Evolutionary conservation across 1,284 basidiomycete species (phyloP).

Genomic region (Sporisorium sorghi): DNA sequence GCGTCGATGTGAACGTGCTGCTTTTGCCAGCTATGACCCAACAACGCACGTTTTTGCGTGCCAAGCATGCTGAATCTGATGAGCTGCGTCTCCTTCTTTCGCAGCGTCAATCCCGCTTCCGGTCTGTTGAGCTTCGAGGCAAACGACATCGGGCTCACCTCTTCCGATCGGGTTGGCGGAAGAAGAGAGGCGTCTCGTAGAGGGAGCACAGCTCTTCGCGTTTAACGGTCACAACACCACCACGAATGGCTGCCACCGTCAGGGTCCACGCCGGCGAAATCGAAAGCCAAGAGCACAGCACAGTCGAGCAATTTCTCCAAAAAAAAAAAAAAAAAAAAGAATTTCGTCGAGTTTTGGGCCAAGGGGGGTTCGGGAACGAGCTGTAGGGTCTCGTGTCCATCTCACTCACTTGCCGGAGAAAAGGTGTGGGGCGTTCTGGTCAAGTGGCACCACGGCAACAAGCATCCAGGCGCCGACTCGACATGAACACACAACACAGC

Average conservation of each 20-base stretch:
- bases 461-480: conserved; percentile 4
- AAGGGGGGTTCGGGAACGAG: background rate
- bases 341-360: background rate
- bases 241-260: too few species aligned
- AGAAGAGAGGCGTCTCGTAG: background rate
- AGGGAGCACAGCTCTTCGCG: conserved; percentile 3
- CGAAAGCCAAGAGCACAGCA: background rate
- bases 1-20: background rate
- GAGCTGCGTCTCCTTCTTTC: background rate
- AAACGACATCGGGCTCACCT: background rate
- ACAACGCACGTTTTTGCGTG: background rate
- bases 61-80: too few species aligned
- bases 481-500: conserved; percentile 32
- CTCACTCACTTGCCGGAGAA: background rate
- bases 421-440: background rate
- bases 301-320: background rate
- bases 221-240: conserved; percentile 27
- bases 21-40: background rate
- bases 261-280: conserved; percentile 7
- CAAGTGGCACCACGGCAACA: conserved; percentile 13
- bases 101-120: background rate
- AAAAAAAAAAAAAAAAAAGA: background rate
- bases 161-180: conserved; percentile 5
- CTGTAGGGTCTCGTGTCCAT: conserved; percentile 47
- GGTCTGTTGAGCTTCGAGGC: background rate